Evolutionary conservation across 2,329 filamentous ascomycete genomes (phyloP), one percentile per base, ranked within the genome.

Genomic region (Botrytis tulipae): DNA sequence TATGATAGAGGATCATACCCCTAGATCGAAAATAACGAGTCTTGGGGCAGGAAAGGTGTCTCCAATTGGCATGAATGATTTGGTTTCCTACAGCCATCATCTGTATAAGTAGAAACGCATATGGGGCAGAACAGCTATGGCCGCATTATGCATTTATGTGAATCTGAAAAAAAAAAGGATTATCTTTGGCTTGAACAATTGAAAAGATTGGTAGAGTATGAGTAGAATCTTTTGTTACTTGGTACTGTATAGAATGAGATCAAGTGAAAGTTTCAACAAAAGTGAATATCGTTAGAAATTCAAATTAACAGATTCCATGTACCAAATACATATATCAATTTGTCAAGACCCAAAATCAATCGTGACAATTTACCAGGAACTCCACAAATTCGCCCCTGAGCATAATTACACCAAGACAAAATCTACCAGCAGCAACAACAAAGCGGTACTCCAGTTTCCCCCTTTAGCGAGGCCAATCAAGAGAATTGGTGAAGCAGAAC

Each of bases 381-480:
- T 73, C 71, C 71, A 73, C 71, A 73, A 67, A 66, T 48, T 69
- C n/a, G 57, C 72, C 72, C 67, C 63, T 61, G 67, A 73, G 72
- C 35, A 73, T 73, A 54, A 73, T 73, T 71, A 62, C 62, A 73
- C 44, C 54, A 69, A 73, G 72, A 73, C 72, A 70, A 46, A 70
- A 51, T 73, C 63, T 40, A 75, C 76, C 75, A 78, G 76, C 72
- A 76, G 75, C 61, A 66, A 78, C 77, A 78, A 79, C 59, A 61
- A 75, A 78, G 73, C 76, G 72, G 75, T 75, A 75, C 74, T 72
- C 70, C 70, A 72, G 62, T 72, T 72, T 51, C 59, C 70, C 57
- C 59, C 69, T 59, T 75, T 77, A 75, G 77, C 78, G 77, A 79
- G 76, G 59, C 78, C 78, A 80, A 79, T 79, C 75, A 79, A 73